Evolutionary conservation across 805 yeast species (phyloP), one percentile per base, ranked within the genome.

Genomic region (Candida krabiensis): DNA sequence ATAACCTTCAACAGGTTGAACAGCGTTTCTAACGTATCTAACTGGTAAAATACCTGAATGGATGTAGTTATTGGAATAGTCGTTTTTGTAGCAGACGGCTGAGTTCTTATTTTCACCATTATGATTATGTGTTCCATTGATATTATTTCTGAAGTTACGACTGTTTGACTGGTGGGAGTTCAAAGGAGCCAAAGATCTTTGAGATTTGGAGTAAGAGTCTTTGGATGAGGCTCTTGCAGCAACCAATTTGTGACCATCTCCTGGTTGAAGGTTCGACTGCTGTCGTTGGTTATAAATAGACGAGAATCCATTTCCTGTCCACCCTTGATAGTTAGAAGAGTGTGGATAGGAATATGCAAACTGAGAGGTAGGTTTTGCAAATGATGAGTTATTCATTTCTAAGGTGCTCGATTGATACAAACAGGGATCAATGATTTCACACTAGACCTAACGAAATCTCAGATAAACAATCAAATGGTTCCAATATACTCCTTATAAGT

Each of bases 1-100:
- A 48, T 90, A 90, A 2, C 97, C 97, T 37, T 77, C 83, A 1
- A 83, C 77, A 1, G 90, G 82, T 39, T 77, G 74, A 23, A 69
- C 66, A 1, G 77, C 69, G 58, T 90, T 90, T 37, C 83, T 70
- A 17, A 90, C 78, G 50, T 73, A 78, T 17, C 64, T 66, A 31
- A 78, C 80, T 0, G 96, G 95, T 4, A 76, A 59, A 5, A 67
- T 63, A 0, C 81, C 83, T 0, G 82, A 66, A 49, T 81, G 86
- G 25, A 88, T 64, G 52, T 77, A 83, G 47, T 80, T 67, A 47
- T 84, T 80, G 2, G 89, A 70, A 53, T 82, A 87, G 58, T 89
- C 95, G 53, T 86, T 86, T 27, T 79, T 83, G 46, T 42, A 62
- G 26, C 62, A 54, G 15, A 36, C 37, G 6, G 46, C 46, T 7